These are phyloP conservation scores for Nemania abortiva DNA, from an alignment of 2,329 filamentous ascomycete genomes.

Conservation along the genomic window DNA sequence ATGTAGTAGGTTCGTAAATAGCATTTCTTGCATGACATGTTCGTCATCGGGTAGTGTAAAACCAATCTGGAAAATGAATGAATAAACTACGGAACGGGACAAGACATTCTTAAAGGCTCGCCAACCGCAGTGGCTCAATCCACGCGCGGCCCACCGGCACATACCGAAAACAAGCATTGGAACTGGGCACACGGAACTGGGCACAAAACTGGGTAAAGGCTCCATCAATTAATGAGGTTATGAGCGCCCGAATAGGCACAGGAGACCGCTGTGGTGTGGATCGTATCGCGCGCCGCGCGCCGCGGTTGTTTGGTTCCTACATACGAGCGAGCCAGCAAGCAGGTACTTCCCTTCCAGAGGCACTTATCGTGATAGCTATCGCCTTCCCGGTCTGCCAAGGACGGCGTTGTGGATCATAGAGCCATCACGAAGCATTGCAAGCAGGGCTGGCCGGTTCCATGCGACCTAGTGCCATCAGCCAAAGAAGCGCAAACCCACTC, in stretches of 20 bases:
- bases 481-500: slow-evolving; percentile 2
- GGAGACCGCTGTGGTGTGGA: slow-evolving; percentile 28
- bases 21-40: slow-evolving; percentile 35
- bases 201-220: slow-evolving; percentile 5
- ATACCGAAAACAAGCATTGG: slow-evolving; percentile 27
- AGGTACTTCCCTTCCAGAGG: background rate
- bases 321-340: background rate
- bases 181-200: slow-evolving; percentile 8
- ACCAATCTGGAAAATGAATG: slow-evolving; percentile 22
- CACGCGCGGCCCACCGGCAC: slow-evolving; percentile 11
- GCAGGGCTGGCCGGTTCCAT: slow-evolving; percentile 16
- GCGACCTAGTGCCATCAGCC: slow-evolving; percentile 5
- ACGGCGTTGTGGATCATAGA: slow-evolving; percentile 27
- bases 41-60: slow-evolving; percentile 28
- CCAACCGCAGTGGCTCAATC: slow-evolving; percentile 14
- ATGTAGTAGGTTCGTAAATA: slow-evolving; percentile 13
- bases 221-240: slow-evolving; percentile 14
- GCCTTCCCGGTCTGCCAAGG: slow-evolving; percentile 27
- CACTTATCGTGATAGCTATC: slow-evolving; percentile 25
- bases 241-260: slow-evolving; percentile 9
- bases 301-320: slow-evolving; percentile 21
- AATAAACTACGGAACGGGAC: slow-evolving; percentile 15
- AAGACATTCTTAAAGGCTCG: slow-evolving; percentile 24
- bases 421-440: slow-evolving; percentile 22
- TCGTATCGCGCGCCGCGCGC: slow-evolving; percentile 21